phyloP scores from a whole-genome alignment of 257 asterid species.

The Jaltomata sinuosa region DNA sequence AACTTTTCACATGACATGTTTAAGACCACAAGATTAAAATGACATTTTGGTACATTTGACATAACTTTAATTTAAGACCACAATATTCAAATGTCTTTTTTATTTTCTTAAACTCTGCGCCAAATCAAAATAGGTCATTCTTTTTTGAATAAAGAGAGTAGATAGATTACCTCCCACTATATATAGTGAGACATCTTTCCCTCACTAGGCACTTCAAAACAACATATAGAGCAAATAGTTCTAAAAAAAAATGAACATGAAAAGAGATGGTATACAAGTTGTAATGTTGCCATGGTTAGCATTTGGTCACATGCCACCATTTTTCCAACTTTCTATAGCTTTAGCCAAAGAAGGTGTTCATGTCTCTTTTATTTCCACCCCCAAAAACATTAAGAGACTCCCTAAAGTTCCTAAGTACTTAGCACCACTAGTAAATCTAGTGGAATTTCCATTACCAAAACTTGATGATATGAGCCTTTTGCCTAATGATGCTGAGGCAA shows the following conservation, averaged over 20 bases:
- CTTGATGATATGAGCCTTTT: neutral
- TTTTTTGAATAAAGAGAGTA: too few relatives aligned
- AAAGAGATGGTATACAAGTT: neutral
- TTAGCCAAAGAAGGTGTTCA: neutral
- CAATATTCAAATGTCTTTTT: too few relatives aligned
- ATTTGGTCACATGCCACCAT: neutral
- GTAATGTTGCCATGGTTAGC: neutral
- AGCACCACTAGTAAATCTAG: neutral
- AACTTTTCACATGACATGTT: too few relatives aligned
- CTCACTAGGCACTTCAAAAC: too few relatives aligned
- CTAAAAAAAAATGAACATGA: neutral
- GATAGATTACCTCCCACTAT: too few relatives aligned
- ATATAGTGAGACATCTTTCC: too few relatives aligned
- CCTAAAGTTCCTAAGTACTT: conserved; percentile 11
- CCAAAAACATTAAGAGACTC: conserved; percentile 13
- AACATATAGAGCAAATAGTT: too few relatives aligned
- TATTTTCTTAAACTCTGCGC: too few relatives aligned
- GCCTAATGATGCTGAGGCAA: conserved; percentile 18
- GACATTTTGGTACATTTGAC: too few relatives aligned
- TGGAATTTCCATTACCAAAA: neutral
- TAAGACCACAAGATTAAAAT: too few relatives aligned
- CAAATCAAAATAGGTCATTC: too few relatives aligned
- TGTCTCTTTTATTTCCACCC: conserved; percentile 10
- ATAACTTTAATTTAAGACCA: too few relatives aligned
- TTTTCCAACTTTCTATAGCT: neutral